Evolutionary conservation across 371 early-diverging fungal genomes (phyloP).

Genomic region (Chytridium lagenaria): DNA sequence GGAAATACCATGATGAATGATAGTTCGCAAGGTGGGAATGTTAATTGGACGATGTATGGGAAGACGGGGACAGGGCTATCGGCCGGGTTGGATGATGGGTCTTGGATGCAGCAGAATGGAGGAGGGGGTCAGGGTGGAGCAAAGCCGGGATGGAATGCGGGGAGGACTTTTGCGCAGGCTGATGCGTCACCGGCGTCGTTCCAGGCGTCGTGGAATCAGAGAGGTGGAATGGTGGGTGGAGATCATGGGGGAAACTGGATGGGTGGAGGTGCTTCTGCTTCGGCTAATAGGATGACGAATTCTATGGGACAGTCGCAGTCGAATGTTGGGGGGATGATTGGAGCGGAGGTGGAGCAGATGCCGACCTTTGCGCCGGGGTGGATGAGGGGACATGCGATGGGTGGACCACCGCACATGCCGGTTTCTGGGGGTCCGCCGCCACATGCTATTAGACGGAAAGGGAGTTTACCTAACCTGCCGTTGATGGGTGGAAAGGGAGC

Average conservation of each 20-base stretch:
- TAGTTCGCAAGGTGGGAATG: too few relatives aligned
- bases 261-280: background rate
- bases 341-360: background rate
- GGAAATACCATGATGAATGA: too few relatives aligned
- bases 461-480: constrained; percentile 14
- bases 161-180: background rate
- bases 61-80: background rate
- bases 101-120: constrained; percentile 11
- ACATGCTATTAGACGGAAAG: constrained; percentile 10
- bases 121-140: too few relatives aligned
- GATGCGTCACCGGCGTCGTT: background rate
- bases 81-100: background rate
- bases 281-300: background rate
- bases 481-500: background rate
- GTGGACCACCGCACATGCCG: background rate
- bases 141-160: constrained; percentile 6
- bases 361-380: background rate
- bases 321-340: background rate
- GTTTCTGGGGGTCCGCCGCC: background rate
- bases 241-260: background rate
- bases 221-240: background rate
- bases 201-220: background rate
- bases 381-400: background rate
- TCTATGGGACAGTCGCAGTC: background rate
- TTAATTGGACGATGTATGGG: background rate